phyloP scores from a whole-genome alignment of 257 asterid genomes.

The Gentiana macrophylla region DNA sequence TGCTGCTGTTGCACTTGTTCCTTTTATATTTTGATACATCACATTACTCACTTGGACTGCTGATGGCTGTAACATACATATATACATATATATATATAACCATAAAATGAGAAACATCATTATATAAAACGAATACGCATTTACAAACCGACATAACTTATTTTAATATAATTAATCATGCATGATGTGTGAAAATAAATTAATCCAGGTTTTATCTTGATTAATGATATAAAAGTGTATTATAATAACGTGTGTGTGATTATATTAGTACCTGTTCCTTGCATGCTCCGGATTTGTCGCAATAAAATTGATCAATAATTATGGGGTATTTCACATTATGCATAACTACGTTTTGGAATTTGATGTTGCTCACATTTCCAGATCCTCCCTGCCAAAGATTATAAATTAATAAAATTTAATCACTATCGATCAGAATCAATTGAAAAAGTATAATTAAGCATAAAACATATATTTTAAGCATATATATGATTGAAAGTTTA shows the following conservation, averaged over 20 bases:
- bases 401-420: neutral
- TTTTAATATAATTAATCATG: too few species aligned
- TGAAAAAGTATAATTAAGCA: neutral
- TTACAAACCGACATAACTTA: too few species aligned
- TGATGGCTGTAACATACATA: conserved; percentile 21
- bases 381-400: conserved; percentile 55
- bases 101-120: neutral
- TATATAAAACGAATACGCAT: neutral
- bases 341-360: conserved; percentile 55
- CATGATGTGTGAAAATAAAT: too few species aligned
- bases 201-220: too few species aligned
- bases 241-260: too few species aligned
- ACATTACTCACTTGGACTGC: conserved; percentile 55
- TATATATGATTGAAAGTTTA: too few species aligned
- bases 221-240: too few species aligned
- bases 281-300: conserved; percentile 62
- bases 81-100: neutral
- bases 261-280: conserved; percentile 26
- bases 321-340: conserved; percentile 60
- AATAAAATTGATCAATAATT: conserved; percentile 66
- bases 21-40: conserved; percentile 47
- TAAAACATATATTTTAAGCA: too few species aligned
- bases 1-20: conserved; percentile 46
- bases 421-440: neutral
- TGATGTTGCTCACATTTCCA: conserved; percentile 73